Conservation (phyloP, 306 rosid species). For the Quercus suber region DNA sequence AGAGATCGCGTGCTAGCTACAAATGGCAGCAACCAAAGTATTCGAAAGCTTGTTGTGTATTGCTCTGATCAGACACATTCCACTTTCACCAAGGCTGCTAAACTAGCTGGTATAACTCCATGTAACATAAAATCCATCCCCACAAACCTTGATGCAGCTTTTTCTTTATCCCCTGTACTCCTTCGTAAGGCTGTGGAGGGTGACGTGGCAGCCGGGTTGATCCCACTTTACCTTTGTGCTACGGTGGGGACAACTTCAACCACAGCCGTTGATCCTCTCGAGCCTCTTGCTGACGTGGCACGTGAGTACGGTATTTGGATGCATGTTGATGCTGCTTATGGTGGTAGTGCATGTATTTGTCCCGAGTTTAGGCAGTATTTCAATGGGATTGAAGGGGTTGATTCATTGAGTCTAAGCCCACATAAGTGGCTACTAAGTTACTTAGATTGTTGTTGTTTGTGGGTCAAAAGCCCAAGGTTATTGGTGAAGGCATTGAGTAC, state of each 20-base stretch:
- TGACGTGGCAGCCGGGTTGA: slow-evolving; percentile 42
- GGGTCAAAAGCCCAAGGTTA: slow-evolving; percentile 42
- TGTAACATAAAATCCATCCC: slow-evolving; percentile 31
- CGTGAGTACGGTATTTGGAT: slow-evolving; percentile 43
- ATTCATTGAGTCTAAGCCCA: slow-evolving; percentile 55
- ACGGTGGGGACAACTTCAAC: slow-evolving; percentile 59
- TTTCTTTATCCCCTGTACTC: slow-evolving; percentile 33
- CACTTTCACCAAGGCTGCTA: slow-evolving; percentile 46
- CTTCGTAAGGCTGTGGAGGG: slow-evolving; percentile 16
- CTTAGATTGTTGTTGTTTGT: slow-evolving; percentile 50
- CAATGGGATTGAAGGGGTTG: slow-evolving; percentile 40
- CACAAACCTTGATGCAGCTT: slow-evolving; percentile 18
- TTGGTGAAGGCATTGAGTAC: slow-evolving; percentile 32
- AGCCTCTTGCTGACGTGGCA: slow-evolving; percentile 41
- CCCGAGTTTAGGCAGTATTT: slow-evolving; percentile 56
- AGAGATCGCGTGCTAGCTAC: slow-evolving; percentile 30
- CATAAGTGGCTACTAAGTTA: slow-evolving; percentile 63
- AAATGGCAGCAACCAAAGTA: slow-evolving; percentile 5
- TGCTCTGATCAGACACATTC: slow-evolving; percentile 68
- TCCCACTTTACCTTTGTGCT: slow-evolving; percentile 54
- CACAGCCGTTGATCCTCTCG: slow-evolving; percentile 47
- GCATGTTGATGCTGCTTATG: slow-evolving; percentile 74
- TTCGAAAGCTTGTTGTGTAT: slow-evolving; percentile 48
- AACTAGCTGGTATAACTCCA: slow-evolving; percentile 46
- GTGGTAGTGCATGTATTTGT: slow-evolving; percentile 53